A percentile compares a stretch with the other conserved stretches of the same genome.
phyloP scores from a whole-genome alignment of 2,329 filamentous ascomycete genomes.

The Penicillium rolfsii region DNA sequence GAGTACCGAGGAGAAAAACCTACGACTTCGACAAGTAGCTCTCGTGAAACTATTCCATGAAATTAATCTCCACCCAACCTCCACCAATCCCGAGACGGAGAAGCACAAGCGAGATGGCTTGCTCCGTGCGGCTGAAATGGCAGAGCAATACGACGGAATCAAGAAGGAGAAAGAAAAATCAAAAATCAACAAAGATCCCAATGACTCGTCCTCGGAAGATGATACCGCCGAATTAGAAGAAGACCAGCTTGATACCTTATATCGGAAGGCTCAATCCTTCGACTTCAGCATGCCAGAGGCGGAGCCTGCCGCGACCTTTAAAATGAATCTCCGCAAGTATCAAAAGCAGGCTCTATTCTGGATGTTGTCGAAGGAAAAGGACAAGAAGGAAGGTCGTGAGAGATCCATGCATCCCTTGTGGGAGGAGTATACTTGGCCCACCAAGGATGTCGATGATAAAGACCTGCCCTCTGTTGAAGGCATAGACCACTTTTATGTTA shows the following conservation, averaged over 20 bases:
- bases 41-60: slow-evolving; percentile 88
- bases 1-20: slow-evolving; percentile 77
- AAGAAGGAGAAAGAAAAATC: slow-evolving; percentile 52
- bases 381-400: slow-evolving; percentile 70
- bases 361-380: slow-evolving; percentile 94
- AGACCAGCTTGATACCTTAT: slow-evolving; percentile 89
- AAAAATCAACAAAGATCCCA: slow-evolving; percentile 38
- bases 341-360: slow-evolving; percentile 94
- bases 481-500: slow-evolving; percentile 84
- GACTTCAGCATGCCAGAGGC: slow-evolving; percentile 90
- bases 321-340: slow-evolving; percentile 82
- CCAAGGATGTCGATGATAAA: slow-evolving; percentile 82
- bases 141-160: slow-evolving; percentile 71
- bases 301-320: slow-evolving; percentile 79
- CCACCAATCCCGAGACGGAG: slow-evolving; percentile 71
- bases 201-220: slow-evolving; percentile 62
- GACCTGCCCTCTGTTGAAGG: slow-evolving; percentile 67
- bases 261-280: slow-evolving; percentile 95
- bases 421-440: slow-evolving; percentile 93
- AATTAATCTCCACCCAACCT: slow-evolving; percentile 77
- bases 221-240: slow-evolving; percentile 92
- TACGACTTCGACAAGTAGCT: slow-evolving; percentile 82
- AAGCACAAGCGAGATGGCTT: slow-evolving; percentile 82
- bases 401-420: slow-evolving; percentile 93
- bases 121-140: slow-evolving; percentile 83